Evolutionary conservation across 352 stramenopile species (phyloP), one percentile per base, ranked within the genome.

Genomic region (Phytophthora capsici): DNA sequence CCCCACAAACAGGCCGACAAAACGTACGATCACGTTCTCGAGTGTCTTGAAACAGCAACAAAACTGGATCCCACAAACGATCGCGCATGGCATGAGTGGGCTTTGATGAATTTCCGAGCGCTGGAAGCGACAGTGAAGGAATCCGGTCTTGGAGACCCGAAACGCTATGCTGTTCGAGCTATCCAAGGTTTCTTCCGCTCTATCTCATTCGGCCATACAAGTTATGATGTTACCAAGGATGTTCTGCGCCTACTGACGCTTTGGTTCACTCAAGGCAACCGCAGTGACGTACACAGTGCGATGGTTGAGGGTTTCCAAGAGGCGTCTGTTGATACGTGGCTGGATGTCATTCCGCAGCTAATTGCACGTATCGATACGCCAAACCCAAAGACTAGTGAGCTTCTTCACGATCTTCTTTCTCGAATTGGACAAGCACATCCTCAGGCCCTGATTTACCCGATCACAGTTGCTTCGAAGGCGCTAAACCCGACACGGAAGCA

Each of bases 401-500:
- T 94, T 8, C 72, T 96, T 17, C 84, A 96, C 46, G 81, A 93
- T 25, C 49, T 94, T 30, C 83, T 99, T n/a, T 95, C 97, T 69
- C 88, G 91, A 19, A 92, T 99, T 43, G 86, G 97, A 25, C 86
- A 97, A 48, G 93, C 93, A 28, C 97, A 99, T 58, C 97, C 98
- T 26, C 98, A 99, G 75, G 98, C 98, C 25, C 85, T 99, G 14
- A 99, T 99, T 71, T 99, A 99, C 69, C 97, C 98, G 19, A 93
- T 99, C 59, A 98, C 96, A 0, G 97, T 99, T 2, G 90, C 98
- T 1, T 86, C 97, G 1, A 99, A 99, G 70, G 98, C 94, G 25
- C 79, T 97, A 26, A 97, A 97, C 28, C 73, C 80, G 13, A 96
- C 96, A 37, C 88, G 97, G 7, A 91, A 94, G 65, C 48, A 66